Evolutionary conservation across 2,329 filamentous ascomycete genomes (phyloP).

Genomic region (Talaromyces sp.): DNA sequence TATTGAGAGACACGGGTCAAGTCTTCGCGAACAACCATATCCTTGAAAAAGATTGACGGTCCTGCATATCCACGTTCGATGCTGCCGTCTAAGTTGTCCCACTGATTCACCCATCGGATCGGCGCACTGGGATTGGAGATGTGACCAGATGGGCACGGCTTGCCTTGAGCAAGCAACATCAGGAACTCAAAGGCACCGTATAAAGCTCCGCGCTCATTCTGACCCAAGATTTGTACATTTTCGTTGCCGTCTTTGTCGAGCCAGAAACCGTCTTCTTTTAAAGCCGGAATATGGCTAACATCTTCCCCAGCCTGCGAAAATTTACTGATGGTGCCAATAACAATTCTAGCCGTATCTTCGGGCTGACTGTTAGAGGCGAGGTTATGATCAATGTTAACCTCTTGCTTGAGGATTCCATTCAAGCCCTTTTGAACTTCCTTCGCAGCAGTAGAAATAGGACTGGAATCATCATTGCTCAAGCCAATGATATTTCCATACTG

Average conservation of each 20-base stretch:
- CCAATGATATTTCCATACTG: conserved; percentile 53
- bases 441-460: conserved; percentile 61
- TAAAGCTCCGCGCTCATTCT: conserved; percentile 65
- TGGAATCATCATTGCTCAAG: conserved; percentile 54
- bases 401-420: conserved; percentile 55
- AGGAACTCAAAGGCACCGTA: conserved; percentile 71
- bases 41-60: conserved; percentile 65
- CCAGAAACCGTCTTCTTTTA: conserved; percentile 56
- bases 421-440: conserved; percentile 60
- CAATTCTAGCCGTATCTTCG: conserved; percentile 24
- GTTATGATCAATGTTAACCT: conserved; percentile 37
- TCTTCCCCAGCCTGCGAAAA: conserved; percentile 29
- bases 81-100: conserved; percentile 68
- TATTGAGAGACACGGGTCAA: conserved; percentile 62
- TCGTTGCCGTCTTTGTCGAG: conserved; percentile 49
- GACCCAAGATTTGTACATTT: conserved; percentile 59
- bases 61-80: conserved; percentile 70
- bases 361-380: conserved; percentile 15
- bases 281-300: conserved; percentile 25
- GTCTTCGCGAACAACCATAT: conserved; percentile 57
- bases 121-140: conserved; percentile 59
- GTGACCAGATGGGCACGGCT: conserved; percentile 50
- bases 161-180: conserved; percentile 61
- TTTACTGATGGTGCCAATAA: conserved; percentile 35
- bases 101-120: conserved; percentile 70